Percentiles rank a stretch among this genome's conserved stretches.
Conservation (phyloP, 495 filamentous ascomycete species). For the Podospora pseudoanserina region DNA sequence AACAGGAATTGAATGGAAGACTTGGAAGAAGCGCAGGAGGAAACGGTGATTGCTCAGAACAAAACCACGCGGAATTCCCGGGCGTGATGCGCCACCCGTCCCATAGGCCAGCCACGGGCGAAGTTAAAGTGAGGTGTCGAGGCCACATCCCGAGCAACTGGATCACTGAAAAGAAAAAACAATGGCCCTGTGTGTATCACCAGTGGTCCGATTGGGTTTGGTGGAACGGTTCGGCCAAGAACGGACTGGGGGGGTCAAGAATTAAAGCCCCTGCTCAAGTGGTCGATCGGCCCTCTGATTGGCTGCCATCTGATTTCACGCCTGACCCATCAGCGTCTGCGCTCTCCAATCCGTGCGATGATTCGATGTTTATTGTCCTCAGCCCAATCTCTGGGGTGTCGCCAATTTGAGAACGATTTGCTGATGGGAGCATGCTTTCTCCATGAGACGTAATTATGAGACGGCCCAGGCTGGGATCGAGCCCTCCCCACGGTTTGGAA, state of each 20-base stretch:
- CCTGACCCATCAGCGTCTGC: slow-evolving; percentile 1
- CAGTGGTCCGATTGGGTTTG: not conserved
- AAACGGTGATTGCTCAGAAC: not conserved
- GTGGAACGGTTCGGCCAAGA: slow-evolving; percentile 1
- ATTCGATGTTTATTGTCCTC: not conserved
- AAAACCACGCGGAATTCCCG: not conserved
- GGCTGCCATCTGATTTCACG: slow-evolving; percentile 2
- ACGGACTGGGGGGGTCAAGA: not conserved
- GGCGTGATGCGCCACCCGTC: not conserved
- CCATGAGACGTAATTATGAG: too few species aligned
- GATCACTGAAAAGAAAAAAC: not conserved
- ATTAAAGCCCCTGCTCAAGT: not conserved
- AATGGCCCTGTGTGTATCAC: not conserved
- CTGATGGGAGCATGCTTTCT: not conserved
- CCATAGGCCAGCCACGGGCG: slow-evolving; percentile 3
- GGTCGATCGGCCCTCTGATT: not conserved
- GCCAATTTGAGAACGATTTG: not conserved
- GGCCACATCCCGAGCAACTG: not conserved
- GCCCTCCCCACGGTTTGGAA: too few species aligned
- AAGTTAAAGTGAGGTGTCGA: not conserved
- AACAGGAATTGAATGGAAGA: not conserved
- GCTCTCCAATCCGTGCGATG: not conserved
- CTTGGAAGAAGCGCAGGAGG: not conserved
- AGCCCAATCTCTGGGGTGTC: not conserved
- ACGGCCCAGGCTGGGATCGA: too few species aligned